Conservation (phyloP, 306 rosid genomes). For the Cicer judaicum region DNA sequence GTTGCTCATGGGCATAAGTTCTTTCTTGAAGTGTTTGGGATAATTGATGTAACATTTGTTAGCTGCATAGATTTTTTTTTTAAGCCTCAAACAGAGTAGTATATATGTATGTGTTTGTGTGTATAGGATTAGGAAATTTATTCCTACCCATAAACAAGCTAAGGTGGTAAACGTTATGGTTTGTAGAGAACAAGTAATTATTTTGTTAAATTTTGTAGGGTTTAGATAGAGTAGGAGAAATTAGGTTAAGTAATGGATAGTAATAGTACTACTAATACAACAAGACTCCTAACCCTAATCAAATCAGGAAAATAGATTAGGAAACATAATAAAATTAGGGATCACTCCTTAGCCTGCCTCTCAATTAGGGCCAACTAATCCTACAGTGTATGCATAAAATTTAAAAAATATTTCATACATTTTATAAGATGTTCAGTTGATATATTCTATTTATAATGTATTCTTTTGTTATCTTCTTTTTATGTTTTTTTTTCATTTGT, state of each 20-base stretch:
- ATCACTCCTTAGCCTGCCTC: background rate
- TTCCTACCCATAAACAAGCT: background rate
- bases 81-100: background rate
- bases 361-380: background rate
- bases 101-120: background rate
- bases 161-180: constrained; percentile 27
- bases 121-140: background rate
- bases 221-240: constrained; percentile 10
- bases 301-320: background rate
- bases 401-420: background rate
- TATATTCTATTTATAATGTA: constrained; percentile 17
- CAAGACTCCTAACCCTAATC: background rate
- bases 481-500: constrained; percentile 19
- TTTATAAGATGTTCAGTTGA: background rate
- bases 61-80: constrained; percentile 15
- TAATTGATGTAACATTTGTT: constrained; percentile 33
- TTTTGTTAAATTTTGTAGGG: constrained; percentile 21
- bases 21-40: constrained; percentile 36
- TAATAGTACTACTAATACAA: constrained; percentile 1
- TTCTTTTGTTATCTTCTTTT: constrained; percentile 26
- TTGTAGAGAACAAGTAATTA: constrained; percentile 15
- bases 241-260: constrained; percentile 2
- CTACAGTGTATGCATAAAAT: constrained; percentile 4
- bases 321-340: constrained; percentile 25
- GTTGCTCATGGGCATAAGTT: constrained; percentile 19